Evolutionary conservation across 1,284 basidiomycete species (phyloP).

Genomic region (Puccinia triticina): DNA sequence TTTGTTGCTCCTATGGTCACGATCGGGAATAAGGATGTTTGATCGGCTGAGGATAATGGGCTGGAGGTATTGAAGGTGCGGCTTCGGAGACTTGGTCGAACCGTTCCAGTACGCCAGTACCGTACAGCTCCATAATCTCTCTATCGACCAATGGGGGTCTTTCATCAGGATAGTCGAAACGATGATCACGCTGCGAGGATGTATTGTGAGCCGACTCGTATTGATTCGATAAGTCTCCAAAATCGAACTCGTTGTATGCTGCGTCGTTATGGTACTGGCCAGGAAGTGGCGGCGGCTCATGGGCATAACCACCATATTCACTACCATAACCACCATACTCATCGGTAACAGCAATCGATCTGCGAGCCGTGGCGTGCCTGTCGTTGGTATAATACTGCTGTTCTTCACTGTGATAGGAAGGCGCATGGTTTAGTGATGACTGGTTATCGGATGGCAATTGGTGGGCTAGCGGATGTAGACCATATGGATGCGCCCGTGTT

Average conservation of each 20-base stretch:
- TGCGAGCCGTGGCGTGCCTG: background rate
- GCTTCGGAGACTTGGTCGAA: constrained; percentile 6
- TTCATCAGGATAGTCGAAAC: background rate
- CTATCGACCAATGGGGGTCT: background rate
- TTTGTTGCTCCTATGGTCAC: background rate
- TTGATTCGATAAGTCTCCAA: background rate
- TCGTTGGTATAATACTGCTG: constrained; percentile 24
- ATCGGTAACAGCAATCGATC: background rate
- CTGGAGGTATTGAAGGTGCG: background rate
- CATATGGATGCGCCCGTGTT: background rate
- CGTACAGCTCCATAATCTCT: constrained; percentile 6
- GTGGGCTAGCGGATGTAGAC: constrained; percentile 4
- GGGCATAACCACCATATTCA: constrained; percentile 22
- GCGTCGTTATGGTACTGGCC: background rate
- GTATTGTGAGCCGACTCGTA: background rate
- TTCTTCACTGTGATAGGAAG: constrained; percentile 42
- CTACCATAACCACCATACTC: constrained; percentile 10
- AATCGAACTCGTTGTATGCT: background rate
- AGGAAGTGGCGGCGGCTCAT: constrained; percentile 6
- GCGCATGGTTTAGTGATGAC: constrained; percentile 15
- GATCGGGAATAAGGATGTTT: constrained; percentile 7
- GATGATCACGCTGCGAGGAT: background rate
- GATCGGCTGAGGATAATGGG: background rate
- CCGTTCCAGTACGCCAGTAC: background rate
- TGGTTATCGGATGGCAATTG: constrained; percentile 5